Evolutionary conservation across 108 stramenopile species (phyloP).

Genomic region (Nannochloropsis oceanica): DNA sequence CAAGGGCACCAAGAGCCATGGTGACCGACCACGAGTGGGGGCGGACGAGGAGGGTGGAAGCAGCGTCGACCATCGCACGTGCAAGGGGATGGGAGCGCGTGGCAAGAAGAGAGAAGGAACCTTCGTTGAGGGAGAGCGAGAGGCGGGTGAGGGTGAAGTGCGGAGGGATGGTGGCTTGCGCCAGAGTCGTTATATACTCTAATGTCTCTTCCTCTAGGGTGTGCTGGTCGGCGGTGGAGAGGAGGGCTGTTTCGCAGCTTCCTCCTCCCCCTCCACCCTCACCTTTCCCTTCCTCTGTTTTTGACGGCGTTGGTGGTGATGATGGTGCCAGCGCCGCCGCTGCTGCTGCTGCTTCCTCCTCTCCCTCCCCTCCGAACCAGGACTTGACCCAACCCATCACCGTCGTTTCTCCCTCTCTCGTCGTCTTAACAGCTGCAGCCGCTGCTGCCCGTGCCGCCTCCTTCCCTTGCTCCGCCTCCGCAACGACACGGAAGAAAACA

Average conservation of each 20-base stretch:
- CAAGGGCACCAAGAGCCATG: neutral
- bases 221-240: neutral
- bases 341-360: neutral
- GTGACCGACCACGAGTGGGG: neutral
- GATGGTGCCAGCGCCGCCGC: neutral
- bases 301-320: too few species aligned
- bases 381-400: neutral
- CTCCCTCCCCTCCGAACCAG: neutral
- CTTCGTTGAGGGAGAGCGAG: neutral
- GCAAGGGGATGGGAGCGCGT: neutral
- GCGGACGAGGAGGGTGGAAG: neutral
- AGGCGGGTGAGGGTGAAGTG: neutral
- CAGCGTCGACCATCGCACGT: neutral
- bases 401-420: neutral
- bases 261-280: neutral
- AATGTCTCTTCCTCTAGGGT: neutral
- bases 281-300: too few species aligned
- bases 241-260: neutral
- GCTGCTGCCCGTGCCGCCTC: neutral
- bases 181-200: neutral
- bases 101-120: neutral
- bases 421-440: neutral
- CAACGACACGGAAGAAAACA: neutral
- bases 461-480: neutral
- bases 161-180: neutral